Percentiles rank a stretch among this genome's conserved stretches.
Conservation (phyloP, 2,329 filamentous ascomycete species). For the Pyricularia pennisetigena region DNA sequence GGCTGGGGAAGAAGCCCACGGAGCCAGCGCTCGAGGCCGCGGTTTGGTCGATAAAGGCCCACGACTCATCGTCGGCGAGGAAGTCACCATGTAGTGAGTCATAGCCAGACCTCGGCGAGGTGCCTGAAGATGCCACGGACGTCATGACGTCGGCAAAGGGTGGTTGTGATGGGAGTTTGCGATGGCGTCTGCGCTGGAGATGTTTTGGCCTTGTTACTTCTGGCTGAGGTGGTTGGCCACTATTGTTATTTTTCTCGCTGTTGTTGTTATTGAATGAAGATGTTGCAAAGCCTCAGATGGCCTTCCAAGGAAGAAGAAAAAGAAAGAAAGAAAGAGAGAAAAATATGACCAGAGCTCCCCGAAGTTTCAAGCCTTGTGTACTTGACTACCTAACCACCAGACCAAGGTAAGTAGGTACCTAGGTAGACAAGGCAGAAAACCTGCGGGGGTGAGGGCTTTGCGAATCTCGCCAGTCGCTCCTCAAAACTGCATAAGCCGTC, state of each 20-base stretch:
- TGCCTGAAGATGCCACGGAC: slow-evolving; percentile 26
- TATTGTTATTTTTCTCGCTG: no score
- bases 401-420: no score
- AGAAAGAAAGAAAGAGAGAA: neutral
- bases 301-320: no score
- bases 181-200: neutral
- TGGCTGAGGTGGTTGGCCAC: neutral
- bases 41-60: slow-evolving; percentile 30
- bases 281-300: no score
- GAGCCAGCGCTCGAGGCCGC: slow-evolving; percentile 25
- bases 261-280: neutral
- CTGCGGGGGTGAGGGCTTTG: neutral
- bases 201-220: neutral
- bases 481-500: neutral
- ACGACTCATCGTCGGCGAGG: slow-evolving; percentile 28
- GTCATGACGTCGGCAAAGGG: slow-evolving; percentile 16
- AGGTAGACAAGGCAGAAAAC: no score
- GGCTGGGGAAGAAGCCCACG: slow-evolving; percentile 37
- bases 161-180: neutral
- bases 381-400: neutral
- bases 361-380: neutral
- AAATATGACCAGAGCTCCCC: neutral
- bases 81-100: slow-evolving; percentile 20
- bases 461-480: neutral
- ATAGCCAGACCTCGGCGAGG: slow-evolving; percentile 29